Conservation (phyloP, 192 early-diverging fungal genomes). For the Spizellomyces punctatus region DNA sequence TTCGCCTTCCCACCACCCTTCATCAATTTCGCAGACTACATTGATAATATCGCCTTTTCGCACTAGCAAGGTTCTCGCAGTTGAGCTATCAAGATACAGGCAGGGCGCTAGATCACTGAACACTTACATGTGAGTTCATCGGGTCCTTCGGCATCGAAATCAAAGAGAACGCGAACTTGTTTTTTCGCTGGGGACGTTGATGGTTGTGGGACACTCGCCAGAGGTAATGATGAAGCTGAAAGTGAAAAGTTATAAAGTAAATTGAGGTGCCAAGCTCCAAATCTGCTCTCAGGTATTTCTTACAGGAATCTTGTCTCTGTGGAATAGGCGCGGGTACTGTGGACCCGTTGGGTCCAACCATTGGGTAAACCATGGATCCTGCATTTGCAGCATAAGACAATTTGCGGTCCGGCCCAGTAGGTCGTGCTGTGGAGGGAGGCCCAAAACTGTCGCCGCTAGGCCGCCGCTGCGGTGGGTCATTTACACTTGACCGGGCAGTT, state of each 20-base stretch:
- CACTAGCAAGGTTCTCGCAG: constrained; percentile 44
- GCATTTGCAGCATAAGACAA: constrained; percentile 30
- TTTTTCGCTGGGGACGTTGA: constrained; percentile 37
- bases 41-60: constrained; percentile 85
- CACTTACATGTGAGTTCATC: constrained; percentile 70
- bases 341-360: constrained; percentile 30
- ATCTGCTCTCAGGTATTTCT: constrained; percentile 5
- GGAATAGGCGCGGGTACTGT: constrained; percentile 20
- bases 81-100: background rate
- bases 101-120: background rate
- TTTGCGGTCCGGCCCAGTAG: constrained; percentile 18
- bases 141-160: constrained; percentile 77
- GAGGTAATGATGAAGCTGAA: background rate
- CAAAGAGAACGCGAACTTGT: constrained; percentile 72
- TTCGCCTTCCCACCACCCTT: constrained; percentile 95
- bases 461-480: constrained; percentile 11
- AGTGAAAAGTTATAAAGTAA: background rate
- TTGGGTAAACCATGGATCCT: constrained; percentile 35
- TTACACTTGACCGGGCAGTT: background rate
- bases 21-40: constrained; percentile 83
- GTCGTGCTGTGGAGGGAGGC: background rate
- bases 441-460: constrained; percentile 12
- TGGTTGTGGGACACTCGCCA: constrained; percentile 9
- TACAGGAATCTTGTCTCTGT: constrained; percentile 13
- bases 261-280: background rate